These are phyloP conservation scores for Aspergillus versicolor DNA, from an alignment of 2,329 filamentous ascomycete genomes.

Conservation along the genomic window DNA sequence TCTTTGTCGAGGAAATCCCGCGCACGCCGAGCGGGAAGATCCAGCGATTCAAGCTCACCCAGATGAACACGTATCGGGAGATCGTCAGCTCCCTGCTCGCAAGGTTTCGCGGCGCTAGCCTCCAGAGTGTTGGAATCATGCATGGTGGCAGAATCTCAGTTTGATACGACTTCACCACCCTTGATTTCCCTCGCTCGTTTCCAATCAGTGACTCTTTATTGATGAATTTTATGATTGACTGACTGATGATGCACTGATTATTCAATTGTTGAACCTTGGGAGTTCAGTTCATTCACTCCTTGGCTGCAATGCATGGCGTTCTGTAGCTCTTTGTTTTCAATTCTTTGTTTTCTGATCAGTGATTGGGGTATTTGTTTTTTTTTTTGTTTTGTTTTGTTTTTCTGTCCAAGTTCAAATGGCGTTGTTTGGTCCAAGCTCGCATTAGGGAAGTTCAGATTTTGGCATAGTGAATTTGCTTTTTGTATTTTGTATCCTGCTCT, in stretches of 20 bases:
- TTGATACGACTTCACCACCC: conserved; percentile 2
- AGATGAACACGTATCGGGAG: conserved; percentile 41
- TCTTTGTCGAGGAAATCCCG: conserved; percentile 51
- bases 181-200: neutral
- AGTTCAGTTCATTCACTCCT: neutral
- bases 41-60: conserved; percentile 40
- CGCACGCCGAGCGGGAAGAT: conserved; percentile 53
- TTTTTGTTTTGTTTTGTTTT: neutral
- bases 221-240: neutral
- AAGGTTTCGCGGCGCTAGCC: conserved; percentile 23
- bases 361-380: neutral
- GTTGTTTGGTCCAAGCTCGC: neutral
- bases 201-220: neutral
- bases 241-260: neutral
- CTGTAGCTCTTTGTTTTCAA: neutral
- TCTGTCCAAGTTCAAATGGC: neutral
- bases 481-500: neutral
- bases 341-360: neutral
- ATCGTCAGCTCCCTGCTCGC: conserved; percentile 34
- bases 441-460: too few relatives aligned
- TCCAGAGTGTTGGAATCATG: conserved; percentile 23
- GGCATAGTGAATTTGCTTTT: too few relatives aligned
- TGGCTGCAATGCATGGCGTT: neutral
- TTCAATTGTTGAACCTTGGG: neutral
- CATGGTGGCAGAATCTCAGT: conserved; percentile 24